Base-by-base conservation (phyloP, 2,329 filamentous ascomycete genomes). In the Aspergillus calidoustus region DNA sequence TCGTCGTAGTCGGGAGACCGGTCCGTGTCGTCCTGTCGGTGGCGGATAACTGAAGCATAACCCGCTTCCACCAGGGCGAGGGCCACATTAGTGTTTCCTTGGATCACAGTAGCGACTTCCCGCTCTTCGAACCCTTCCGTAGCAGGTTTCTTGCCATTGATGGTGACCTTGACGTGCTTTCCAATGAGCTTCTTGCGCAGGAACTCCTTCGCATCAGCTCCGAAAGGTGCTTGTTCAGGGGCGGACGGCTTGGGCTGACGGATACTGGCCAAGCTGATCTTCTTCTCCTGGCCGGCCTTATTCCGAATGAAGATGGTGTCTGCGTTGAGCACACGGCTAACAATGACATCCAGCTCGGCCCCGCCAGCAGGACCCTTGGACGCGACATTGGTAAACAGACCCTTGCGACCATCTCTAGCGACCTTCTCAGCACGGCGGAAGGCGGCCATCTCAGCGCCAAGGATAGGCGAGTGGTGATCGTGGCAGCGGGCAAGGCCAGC, bases 121-220 rank as follows among this genome's bases (percentile, higher is more conserved):
- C 93, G 91, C 72, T 95, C 93, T 72, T 98, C 94, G 68, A 93
- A 99, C 9, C 91, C 93, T 66, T 97, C 94, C 2, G 85, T 90
- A 2, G 92, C 93, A 48, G 94, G 90, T 79, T 95, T 93, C 76
- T 92, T 92, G 60, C 95, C 95, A 74, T 99, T 93, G 62, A 97
- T 88, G 57, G 86, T 90, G 60, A 97, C 87, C 76, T 90, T 91
- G 67, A 98, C 92, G 68, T 97, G 92, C 83, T 99, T 99, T 64
- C 93, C 95, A 72, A 99, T 99, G 34, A 97, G 79, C 77, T 89
- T 92, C 84, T 97, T 97, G 59, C 95, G 89, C 66, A 98, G 78
- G 74, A 94, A 98, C 76, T 99, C 95, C 82, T 99, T 99, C 34
- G 95, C 94, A 74, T 97, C 94, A 13, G 95, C 91, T 68, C 88